phyloP scores from a whole-genome alignment of 2,329 filamentous ascomycete species.

The Hirsutella minnesotensis region DNA sequence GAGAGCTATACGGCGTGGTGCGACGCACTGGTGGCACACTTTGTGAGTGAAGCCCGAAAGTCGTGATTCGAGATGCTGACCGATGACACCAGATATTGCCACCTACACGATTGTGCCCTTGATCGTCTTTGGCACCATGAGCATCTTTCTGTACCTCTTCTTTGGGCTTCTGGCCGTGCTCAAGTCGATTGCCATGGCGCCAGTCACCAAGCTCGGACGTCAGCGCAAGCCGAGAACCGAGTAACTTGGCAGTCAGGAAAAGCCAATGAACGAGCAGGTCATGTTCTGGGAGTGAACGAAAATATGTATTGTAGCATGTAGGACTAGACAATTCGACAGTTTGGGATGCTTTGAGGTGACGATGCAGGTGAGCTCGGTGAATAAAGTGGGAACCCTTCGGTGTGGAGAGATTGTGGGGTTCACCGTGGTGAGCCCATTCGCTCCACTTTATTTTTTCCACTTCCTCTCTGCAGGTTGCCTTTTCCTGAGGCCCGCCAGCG shows the following conservation, averaged over 20 bases:
- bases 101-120: slow-evolving; percentile 25
- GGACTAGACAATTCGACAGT: not conserved
- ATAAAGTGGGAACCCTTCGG: not conserved
- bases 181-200: not conserved
- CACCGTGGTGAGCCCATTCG: slow-evolving; percentile 14
- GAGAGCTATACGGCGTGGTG: slow-evolving; percentile 27
- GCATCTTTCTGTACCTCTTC: slow-evolving; percentile 14
- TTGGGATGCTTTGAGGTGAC: not conserved
- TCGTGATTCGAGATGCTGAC: slow-evolving; percentile 5
- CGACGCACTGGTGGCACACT: slow-evolving; percentile 22
- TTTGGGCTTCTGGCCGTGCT: slow-evolving; percentile 6
- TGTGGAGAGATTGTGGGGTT: slow-evolving; percentile 14
- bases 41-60: slow-evolving; percentile 17
- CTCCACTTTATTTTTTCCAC: not conserved
- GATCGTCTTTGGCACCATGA: slow-evolving; percentile 21
- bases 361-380: slow-evolving; percentile 3
- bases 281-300: not conserved
- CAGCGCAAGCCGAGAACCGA: not conserved
- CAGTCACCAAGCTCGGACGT: not conserved
- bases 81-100: slow-evolving; percentile 14
- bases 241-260: not conserved
- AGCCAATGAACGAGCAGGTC: not conserved
- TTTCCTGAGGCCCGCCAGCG: not conserved
- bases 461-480: not conserved
- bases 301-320: not conserved